These are phyloP conservation scores for Xerocomellus amylosporus DNA, from an alignment of 768 basidiomycete genomes.

Conservation along the genomic window DNA sequence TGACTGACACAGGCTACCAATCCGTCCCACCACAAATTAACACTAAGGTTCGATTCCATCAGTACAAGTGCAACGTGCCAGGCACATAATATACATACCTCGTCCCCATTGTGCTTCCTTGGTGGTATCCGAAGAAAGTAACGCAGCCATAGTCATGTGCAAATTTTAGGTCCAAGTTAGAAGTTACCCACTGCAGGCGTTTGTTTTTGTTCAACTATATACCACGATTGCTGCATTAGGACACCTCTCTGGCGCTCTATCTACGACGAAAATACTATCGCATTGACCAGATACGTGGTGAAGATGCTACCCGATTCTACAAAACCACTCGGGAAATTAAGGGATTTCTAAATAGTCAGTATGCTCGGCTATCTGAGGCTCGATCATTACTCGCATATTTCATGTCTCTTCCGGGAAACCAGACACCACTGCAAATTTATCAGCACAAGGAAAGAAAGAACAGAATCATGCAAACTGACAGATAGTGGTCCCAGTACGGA, in stretches of 20 bases:
- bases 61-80: conserved; percentile 12
- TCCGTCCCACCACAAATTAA: conserved; percentile 85
- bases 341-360: background rate
- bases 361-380: background rate
- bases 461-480: conserved; percentile 20
- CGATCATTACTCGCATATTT: background rate
- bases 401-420: conserved; percentile 21
- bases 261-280: conserved; percentile 17
- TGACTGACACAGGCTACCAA: conserved; percentile 48
- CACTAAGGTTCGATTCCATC: conserved; percentile 43
- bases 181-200: conserved; percentile 9
- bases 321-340: background rate
- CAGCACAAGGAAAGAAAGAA: background rate
- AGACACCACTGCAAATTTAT: conserved; percentile 26
- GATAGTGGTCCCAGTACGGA: conserved; percentile 31
- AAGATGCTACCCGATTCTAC: background rate
- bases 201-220: conserved; percentile 15
- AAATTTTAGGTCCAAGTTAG: conserved; percentile 24
- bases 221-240: conserved; percentile 32
- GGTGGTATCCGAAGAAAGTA: conserved; percentile 21
- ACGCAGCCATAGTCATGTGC: conserved; percentile 30
- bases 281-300: background rate
- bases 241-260: conserved; percentile 29
- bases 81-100: conserved; percentile 25
- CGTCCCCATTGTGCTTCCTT: conserved; percentile 45